These are phyloP conservation scores for Melampsora americana DNA, from an alignment of 1,284 basidiomycete species.

Conservation along the genomic window DNA sequence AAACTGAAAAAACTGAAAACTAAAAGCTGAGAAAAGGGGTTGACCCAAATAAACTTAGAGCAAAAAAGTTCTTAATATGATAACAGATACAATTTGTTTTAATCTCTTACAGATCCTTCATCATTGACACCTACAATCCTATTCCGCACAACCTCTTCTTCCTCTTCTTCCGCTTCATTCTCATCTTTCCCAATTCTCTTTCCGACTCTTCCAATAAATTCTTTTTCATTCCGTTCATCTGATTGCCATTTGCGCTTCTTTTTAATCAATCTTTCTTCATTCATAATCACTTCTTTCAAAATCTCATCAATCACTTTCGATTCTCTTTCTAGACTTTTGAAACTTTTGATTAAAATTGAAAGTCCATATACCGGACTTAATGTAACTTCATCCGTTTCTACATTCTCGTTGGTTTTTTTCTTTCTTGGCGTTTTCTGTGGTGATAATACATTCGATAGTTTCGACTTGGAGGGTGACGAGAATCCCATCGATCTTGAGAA, in stretches of 20 bases:
- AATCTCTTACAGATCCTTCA: constrained; percentile 6
- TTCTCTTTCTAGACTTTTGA: constrained; percentile 1
- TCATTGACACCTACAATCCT: constrained; percentile 1
- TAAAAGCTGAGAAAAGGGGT: background rate
- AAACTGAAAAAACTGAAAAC: background rate
- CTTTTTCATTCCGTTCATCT: background rate
- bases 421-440: background rate
- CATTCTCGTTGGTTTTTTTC: background rate
- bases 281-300: background rate
- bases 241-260: background rate
- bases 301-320: background rate
- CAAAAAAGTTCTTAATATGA: background rate
- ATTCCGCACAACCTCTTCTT: background rate
- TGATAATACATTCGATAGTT: background rate
- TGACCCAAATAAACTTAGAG: background rate
- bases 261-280: background rate
- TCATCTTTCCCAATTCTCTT: background rate
- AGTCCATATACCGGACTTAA: background rate
- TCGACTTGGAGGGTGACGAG: background rate
- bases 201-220: too few species aligned
- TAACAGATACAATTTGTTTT: background rate
- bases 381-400: background rate
- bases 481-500: background rate
- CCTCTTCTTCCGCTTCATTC: background rate
- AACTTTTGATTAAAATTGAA: background rate